Percentiles rank a stretch among this genome's conserved stretches.
Evolutionary conservation across 495 filamentous ascomycete genomes (phyloP).

Genomic region (Daldinia vernicosa): DNA sequence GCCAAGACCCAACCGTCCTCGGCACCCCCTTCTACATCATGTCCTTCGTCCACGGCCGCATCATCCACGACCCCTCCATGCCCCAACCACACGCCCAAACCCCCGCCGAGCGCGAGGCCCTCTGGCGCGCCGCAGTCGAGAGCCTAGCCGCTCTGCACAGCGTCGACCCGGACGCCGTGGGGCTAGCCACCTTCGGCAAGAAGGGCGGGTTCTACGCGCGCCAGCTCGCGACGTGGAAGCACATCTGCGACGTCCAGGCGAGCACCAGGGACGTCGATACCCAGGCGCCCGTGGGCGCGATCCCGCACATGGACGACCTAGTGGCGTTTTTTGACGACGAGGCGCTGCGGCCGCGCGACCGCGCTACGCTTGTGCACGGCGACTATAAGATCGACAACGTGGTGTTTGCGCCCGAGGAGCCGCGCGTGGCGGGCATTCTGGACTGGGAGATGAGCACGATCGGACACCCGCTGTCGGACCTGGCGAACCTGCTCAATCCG

Average conservation of each 20-base stretch:
- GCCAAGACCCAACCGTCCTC: slow-evolving; percentile 78
- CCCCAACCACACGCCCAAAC: slow-evolving; percentile 74
- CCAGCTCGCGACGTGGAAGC: slow-evolving; percentile 82
- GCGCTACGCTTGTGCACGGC: slow-evolving; percentile 84
- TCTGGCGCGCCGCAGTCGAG: slow-evolving; percentile 87
- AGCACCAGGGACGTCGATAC: slow-evolving; percentile 78
- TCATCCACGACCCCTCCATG: slow-evolving; percentile 87
- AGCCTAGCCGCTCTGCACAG: slow-evolving; percentile 89
- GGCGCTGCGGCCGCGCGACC: slow-evolving; percentile 76
- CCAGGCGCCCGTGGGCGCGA: slow-evolving; percentile 75
- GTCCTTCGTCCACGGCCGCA: slow-evolving; percentile 90
- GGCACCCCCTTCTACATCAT: slow-evolving; percentile 97
- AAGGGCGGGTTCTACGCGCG: slow-evolving; percentile 82
- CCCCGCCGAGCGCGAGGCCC: slow-evolving; percentile 70
- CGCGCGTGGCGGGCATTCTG: slow-evolving; percentile 88
- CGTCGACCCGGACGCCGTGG: slow-evolving; percentile 70
- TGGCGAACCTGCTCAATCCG: slow-evolving; percentile 80
- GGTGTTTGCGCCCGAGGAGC: slow-evolving; percentile 89
- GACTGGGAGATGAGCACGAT: slow-evolving; percentile 99
- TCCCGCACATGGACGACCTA: slow-evolving; percentile 84
- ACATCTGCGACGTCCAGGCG: slow-evolving; percentile 81
- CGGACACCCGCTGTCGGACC: slow-evolving; percentile 89
- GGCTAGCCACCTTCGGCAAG: slow-evolving; percentile 77
- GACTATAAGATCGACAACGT: slow-evolving; percentile 99
- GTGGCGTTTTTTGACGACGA: slow-evolving; percentile 77